Base-by-base conservation (phyloP, 768 basidiomycete species). In the Candolleomyces aberdarensis region DNA sequence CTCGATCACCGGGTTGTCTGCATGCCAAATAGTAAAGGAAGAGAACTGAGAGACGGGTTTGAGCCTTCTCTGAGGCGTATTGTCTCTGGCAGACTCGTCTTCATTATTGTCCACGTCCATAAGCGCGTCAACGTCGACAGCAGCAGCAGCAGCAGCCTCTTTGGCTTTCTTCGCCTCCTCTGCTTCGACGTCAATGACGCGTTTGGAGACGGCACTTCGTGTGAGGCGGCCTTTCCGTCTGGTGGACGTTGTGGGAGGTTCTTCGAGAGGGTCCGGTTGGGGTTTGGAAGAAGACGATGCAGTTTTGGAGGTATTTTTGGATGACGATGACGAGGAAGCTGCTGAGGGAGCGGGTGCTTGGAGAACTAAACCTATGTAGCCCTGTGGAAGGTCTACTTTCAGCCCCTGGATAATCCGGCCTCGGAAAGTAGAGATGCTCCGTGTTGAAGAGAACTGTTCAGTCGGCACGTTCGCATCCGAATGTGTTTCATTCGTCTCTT, bases 391-490 rank as follows among this genome's bases (percentile, higher is more conserved):
- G 19, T 76, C 72, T 1, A 91, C 76, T 15, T 78, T 76, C 19
- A 88, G 71, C 0, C 92, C 91, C 48, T 89, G 87, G 44, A 94
- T 78, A 13, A 76, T 79, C n/a, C 92, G 76, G 11, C 92, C 92
- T 3, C 92, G 80, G 72, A 94, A 94, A 0, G 89, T 75, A 11
- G 92, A 86, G 0, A 82, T 67, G 49, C 83, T 84, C 48, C 80
- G 83, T 58, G 72, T 73, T 53, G 72, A 17, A 17, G 36, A 53
- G 22, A 52, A 40, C 14, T 9, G 6, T 41, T 31, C 15, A 1
- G 5, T 13, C 10, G 31, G n/a, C 32, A 3, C 13, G 5, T 5
- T 36, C 32, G 52, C 9, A 9, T 11, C 6, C 5, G 17, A 22
- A 39, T 10, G 40, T 26, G 19, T 36, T n/a, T 17, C 31, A 19